Conservation (phyloP, 495 filamentous ascomycete genomes). For the Penicillium diatomitis region DNA sequence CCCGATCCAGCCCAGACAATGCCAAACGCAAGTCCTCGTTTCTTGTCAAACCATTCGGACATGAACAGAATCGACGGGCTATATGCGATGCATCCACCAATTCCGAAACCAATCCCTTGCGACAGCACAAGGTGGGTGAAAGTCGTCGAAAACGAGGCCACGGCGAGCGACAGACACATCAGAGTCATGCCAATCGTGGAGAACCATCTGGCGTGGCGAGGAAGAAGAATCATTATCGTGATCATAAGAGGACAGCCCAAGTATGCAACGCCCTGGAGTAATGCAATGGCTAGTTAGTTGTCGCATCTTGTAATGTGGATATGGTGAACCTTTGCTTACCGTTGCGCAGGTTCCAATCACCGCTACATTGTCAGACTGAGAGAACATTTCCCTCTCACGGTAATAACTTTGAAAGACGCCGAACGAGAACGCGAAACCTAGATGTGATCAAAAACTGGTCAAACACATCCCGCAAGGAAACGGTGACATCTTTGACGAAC, state of each 20-base stretch:
- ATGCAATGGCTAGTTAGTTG: background rate
- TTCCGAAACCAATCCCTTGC: slow-evolving; percentile 41
- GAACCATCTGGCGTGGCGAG: slow-evolving; percentile 12
- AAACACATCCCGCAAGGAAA: background rate
- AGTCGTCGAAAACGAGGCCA: slow-evolving; percentile 36
- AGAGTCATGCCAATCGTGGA: slow-evolving; percentile 17
- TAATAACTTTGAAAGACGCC: slow-evolving; percentile 26
- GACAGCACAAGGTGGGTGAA: slow-evolving; percentile 40
- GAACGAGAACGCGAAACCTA: slow-evolving; percentile 19
- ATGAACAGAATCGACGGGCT: slow-evolving; percentile 39
- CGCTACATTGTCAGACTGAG: slow-evolving; percentile 27
- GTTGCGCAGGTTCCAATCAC: slow-evolving; percentile 45
- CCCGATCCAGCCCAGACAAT: slow-evolving; percentile 41
- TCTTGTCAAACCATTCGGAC: slow-evolving; percentile 44
- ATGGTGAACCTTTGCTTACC: slow-evolving; percentile 8
- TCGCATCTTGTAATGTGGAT: background rate
- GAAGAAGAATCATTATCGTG: slow-evolving; percentile 14
- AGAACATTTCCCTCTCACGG: slow-evolving; percentile 7
- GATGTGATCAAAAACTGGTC: background rate
- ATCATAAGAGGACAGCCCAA: slow-evolving; percentile 13
- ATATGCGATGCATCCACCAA: slow-evolving; percentile 40
- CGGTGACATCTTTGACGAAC: background rate
- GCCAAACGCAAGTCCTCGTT: slow-evolving; percentile 41
- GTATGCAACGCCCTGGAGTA: slow-evolving; percentile 15
- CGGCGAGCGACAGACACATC: slow-evolving; percentile 29